Percentiles rank a stretch among this genome's conserved stretches.
phyloP scores from a whole-genome alignment of 208 protist genomes.

The Leishmania tropica region DNA sequence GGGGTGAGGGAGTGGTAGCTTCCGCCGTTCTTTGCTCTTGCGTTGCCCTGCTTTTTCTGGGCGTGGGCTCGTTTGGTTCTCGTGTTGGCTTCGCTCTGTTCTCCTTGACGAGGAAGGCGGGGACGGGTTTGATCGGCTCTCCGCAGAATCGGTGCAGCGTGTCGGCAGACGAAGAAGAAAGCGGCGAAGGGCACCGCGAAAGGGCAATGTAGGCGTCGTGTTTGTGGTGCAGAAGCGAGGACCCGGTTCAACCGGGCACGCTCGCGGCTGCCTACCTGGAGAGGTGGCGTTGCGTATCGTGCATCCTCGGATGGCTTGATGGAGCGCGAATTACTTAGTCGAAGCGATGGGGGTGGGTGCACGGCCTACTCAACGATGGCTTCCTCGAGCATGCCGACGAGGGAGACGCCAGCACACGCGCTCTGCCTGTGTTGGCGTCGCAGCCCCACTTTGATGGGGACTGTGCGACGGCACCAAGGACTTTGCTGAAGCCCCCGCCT shows the following conservation, averaged over 20 bases:
- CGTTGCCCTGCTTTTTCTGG: constrained; percentile 14
- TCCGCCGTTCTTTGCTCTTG: too few species aligned
- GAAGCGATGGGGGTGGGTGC: not conserved
- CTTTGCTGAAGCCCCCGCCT: not conserved
- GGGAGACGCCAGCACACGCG: not conserved
- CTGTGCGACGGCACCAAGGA: not conserved
- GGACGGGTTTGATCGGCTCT: not conserved
- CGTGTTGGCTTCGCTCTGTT: not conserved
- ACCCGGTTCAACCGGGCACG: not conserved
- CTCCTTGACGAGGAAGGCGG: not conserved
- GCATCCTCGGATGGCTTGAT: not conserved
- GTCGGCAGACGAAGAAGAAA: too few species aligned
- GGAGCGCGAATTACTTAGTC: not conserved
- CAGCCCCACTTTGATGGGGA: not conserved
- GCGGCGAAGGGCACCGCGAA: not conserved
- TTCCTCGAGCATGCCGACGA: not conserved
- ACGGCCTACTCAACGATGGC: not conserved
- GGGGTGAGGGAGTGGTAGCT: too few species aligned
- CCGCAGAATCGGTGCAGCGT: not conserved
- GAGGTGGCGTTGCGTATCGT: not conserved
- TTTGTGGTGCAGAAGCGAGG: not conserved
- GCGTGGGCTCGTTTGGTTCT: not conserved
- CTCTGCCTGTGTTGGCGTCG: not conserved
- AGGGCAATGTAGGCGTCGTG: not conserved
- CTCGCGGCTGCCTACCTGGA: not conserved